Evolutionary conservation across 2,329 filamentous ascomycete species (phyloP).

Genomic region (Sporothrix pallida): DNA sequence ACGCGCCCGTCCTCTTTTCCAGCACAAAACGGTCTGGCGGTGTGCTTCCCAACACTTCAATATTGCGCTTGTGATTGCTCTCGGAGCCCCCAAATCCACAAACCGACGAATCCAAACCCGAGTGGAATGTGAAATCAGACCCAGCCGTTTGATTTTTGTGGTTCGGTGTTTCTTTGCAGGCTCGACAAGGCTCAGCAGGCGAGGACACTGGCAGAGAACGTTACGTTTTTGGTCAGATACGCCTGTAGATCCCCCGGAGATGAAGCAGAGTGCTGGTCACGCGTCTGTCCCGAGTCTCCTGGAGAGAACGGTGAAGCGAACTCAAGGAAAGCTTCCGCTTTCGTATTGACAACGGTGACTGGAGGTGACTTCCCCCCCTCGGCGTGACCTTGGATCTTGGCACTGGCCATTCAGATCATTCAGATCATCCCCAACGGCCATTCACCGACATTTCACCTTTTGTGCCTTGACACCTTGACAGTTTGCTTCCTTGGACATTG

Average conservation of each 20-base stretch:
- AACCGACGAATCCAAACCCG: neutral
- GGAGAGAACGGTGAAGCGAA: neutral
- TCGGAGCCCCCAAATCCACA: neutral
- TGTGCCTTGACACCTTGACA: neutral
- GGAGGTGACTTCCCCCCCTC: neutral
- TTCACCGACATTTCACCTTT: constrained; percentile 26
- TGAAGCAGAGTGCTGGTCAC: too few relatives aligned
- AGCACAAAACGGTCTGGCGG: neutral
- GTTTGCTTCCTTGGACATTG: neutral
- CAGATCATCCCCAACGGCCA: neutral
- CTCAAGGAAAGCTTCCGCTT: neutral
- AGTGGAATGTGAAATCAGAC: neutral
- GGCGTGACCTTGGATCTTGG: neutral
- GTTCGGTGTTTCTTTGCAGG: neutral
- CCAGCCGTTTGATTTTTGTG: neutral
- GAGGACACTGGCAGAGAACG: neutral
- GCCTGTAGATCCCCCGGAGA: too few relatives aligned
- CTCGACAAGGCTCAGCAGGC: neutral
- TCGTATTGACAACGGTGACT: constrained; percentile 14
- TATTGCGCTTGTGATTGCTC: neutral
- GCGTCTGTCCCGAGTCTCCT: too few relatives aligned
- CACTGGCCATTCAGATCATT: constrained; percentile 8
- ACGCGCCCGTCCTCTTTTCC: neutral
- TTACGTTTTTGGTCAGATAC: too few relatives aligned
- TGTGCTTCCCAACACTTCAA: neutral